Base-by-base conservation (phyloP, 495 filamentous ascomycete species). In the Podospora australis region DNA sequence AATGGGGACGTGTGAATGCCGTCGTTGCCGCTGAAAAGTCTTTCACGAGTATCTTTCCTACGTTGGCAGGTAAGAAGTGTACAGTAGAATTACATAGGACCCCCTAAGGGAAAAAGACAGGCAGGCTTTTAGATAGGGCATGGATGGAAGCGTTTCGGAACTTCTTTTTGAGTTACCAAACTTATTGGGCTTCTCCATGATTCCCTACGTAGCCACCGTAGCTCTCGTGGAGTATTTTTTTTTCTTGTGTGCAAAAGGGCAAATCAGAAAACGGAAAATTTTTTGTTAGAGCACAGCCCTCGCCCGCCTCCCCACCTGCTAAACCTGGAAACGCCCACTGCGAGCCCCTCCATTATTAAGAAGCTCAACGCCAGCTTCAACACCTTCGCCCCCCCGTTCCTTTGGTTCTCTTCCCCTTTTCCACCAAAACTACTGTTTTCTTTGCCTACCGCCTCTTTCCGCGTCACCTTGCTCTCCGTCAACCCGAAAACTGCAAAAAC, bases 311-410 rank as follows among this genome's bases (percentile, higher is more conserved):
- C 54, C 53, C 57, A 53, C 48, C 44, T 51, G n/a, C 13, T 6
- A 36, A 45, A 44, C 49, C 46, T 43, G 45, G 49, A 48, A 40
- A 35, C n/a, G 22, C 39, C 52, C 46, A 51, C 29, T 52, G 51
- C 38, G 29, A 39, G 50, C 53, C 49, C 50, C 53, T 53, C 56
- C 20, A 57, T 59, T 63, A 55, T 53, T 57, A 63, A 59, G 32
- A 50, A 53, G 55, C 55, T 54, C 58, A 46, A 22, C 21, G 28
- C 47, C 52, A 45, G 36, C 48, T 45, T 50, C 36, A 17, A 45
- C 44, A 32, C 48, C 23, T 30, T 32, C 40, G 28, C 30, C 29
- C 30, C 30, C 44, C 29, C 16, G 23, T n/a, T n/a, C 35, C 43
- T 25, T 23, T 23, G 17, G 11, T 8, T 25, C 26, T 46, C 50